Conservation (phyloP, 768 basidiomycete species). For the Ramaria sp. region DNA sequence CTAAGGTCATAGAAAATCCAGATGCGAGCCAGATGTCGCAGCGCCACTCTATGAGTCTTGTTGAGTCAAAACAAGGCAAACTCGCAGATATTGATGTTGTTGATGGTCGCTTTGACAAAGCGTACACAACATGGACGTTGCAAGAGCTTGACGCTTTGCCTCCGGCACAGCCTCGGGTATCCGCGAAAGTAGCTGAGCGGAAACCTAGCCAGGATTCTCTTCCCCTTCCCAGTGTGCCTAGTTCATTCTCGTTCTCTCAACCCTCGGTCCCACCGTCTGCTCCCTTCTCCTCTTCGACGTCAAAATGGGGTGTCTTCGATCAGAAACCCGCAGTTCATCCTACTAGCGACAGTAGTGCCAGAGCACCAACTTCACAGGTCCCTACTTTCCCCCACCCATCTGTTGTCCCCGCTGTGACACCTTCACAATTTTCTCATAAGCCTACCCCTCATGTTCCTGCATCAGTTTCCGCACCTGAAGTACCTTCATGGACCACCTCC, state of each 20-base stretch:
- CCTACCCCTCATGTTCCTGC: constrained; percentile 7
- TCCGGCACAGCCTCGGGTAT: constrained; percentile 12
- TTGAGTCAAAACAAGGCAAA: constrained; percentile 51
- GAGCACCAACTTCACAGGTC: not conserved
- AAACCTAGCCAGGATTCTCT: not conserved
- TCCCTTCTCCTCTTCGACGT: not conserved
- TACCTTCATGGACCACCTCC: constrained; percentile 2
- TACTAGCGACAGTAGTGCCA: not conserved
- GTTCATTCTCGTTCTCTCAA: not conserved
- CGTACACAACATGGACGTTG: constrained; percentile 12
- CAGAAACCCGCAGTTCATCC: not conserved
- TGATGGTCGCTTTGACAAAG: constrained; percentile 38
- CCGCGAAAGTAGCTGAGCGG: constrained; percentile 17
- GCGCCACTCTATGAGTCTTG: constrained; percentile 17
- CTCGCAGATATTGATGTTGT: constrained; percentile 54
- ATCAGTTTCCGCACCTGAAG: constrained; percentile 16
- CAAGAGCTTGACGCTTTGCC: constrained; percentile 17
- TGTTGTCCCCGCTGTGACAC: constrained; percentile 19
- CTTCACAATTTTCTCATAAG: constrained; percentile 14
- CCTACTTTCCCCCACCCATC: constrained; percentile 1
- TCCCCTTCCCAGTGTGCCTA: not conserved
- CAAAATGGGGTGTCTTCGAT: not conserved
- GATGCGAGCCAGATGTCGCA: constrained; percentile 11
- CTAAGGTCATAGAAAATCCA: constrained; percentile 18
- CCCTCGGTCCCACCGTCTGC: not conserved